Base-by-base conservation (phyloP, 2,329 filamentous ascomycete genomes). In the Zarea fungicola region DNA sequence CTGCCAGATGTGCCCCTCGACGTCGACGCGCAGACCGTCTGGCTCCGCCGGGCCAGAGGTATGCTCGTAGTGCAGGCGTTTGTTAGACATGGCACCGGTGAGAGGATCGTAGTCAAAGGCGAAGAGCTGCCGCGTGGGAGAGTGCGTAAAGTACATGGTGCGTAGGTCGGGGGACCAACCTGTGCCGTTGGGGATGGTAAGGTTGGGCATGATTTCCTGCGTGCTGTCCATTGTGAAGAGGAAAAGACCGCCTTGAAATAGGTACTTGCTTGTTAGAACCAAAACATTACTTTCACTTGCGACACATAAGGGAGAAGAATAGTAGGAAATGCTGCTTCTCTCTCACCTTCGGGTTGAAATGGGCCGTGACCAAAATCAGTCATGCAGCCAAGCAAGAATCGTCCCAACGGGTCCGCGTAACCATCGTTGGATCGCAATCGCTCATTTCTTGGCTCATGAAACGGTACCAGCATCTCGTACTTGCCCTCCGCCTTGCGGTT, bases 311-410 rank as follows among this genome's bases (percentile, higher is more conserved):
- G 26, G 16, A 39, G 14, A 32, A 8, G 11, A 9, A 28, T 16
- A 36, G 16, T 11, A 23, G 11, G n/a, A 10, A 23, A 22, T 3
- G 9, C 66, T 42, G 57, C 69, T n/a, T n/a, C n/a, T n/a, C n/a
- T n/a, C n/a, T 62, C 58, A 78, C 78, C 78, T 64, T 84, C 77
- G 39, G 80, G 71, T 59, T 83, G 72, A 48, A 88, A 85, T 3
- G 67, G 65, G 28, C 77, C 77, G 18, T 70, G 57, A 14, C 66
- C 67, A 58, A 81, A 80, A 61, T 95, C 89, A 54, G 89, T 93
- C 87, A 96, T 95, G 54, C 80, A 80, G 7, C 89, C 89, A 6
- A 90, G 75, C 86, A 89, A 95, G 69, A 92, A 93, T 28, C 89
- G 75, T 26, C 91, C 90, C 54, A 83, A 77, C 22, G 82, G 83